Percentiles rank a stretch among this genome's conserved stretches.
Conservation (phyloP, 2,329 filamentous ascomycete species). For the Torrubiella hemipterigena region DNA sequence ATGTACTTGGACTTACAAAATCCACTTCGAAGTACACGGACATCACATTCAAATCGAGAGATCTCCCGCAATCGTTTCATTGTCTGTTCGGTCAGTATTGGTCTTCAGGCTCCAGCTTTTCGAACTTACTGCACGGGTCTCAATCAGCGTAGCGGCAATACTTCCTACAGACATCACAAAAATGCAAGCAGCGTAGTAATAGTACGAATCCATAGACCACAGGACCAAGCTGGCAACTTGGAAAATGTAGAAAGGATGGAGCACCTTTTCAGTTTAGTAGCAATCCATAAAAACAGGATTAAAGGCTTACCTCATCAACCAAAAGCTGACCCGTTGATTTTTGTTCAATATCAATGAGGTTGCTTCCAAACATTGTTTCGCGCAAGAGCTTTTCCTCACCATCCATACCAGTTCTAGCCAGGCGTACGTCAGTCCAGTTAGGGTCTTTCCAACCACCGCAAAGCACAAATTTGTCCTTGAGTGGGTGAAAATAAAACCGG, state of each 20-base stretch:
- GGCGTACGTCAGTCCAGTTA: constrained; percentile 65
- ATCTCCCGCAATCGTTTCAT: constrained; percentile 87
- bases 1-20: constrained; percentile 57
- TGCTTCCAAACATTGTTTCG: constrained; percentile 77
- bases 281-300: too few relatives aligned
- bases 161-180: constrained; percentile 90
- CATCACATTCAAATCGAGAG: constrained; percentile 88
- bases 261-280: too few relatives aligned
- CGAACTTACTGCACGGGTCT: constrained; percentile 63
- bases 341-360: constrained; percentile 85
- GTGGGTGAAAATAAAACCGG: constrained; percentile 79
- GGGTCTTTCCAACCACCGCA: constrained; percentile 93
- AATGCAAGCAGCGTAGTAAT: constrained; percentile 93
- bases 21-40: constrained; percentile 82
- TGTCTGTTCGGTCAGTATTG: too few relatives aligned
- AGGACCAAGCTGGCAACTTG: constrained; percentile 88
- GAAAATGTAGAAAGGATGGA: constrained; percentile 97
- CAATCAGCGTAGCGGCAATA: constrained; percentile 77
- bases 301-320: constrained; percentile 60
- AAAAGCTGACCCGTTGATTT: constrained; percentile 75
- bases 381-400: constrained; percentile 77
- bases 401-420: constrained; percentile 69
- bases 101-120: too few relatives aligned
- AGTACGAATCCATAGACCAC: constrained; percentile 94
- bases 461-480: constrained; percentile 78